Percentiles rank a stretch among this genome's conserved stretches.
phyloP scores from a whole-genome alignment of 2,329 filamentous ascomycete species.

The Cladosporium sp. region DNA sequence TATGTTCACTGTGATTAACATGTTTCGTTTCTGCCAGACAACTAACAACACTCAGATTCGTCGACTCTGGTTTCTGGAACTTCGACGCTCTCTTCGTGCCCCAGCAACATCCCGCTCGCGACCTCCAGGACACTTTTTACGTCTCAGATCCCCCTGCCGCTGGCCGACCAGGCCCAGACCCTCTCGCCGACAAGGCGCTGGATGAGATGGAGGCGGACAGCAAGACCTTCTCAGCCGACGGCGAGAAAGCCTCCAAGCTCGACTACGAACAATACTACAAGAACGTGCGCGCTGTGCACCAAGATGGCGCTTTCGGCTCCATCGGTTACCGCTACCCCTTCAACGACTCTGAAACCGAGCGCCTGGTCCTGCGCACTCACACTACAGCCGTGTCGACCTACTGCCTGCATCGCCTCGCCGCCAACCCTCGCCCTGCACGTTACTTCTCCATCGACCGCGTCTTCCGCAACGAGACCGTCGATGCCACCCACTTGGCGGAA shows the following conservation, averaged over 20 bases:
- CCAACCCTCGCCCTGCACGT: constrained; percentile 77
- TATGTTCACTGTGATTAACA: constrained; percentile 24
- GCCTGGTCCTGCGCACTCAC: constrained; percentile 89
- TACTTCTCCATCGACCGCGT: constrained; percentile 99
- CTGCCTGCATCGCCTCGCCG: constrained; percentile 85
- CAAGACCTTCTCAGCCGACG: constrained; percentile 51
- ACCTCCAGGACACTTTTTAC: constrained; percentile 98
- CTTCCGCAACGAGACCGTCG: constrained; percentile 96
- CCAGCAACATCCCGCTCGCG: constrained; percentile 94
- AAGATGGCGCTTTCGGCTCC: constrained; percentile 88
- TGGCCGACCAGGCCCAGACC: constrained; percentile 60
- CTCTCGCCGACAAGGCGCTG: constrained; percentile 43
- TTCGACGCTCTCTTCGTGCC: constrained; percentile 96
- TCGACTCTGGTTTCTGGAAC: constrained; percentile 99
- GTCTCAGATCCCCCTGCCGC: constrained; percentile 82
- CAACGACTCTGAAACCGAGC: constrained; percentile 79
- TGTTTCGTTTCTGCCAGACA: too few species aligned
- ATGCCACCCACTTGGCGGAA: constrained; percentile 93
- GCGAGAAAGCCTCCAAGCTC: constrained; percentile 28
- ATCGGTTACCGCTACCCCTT: constrained; percentile 96
- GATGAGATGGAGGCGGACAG: constrained; percentile 46
- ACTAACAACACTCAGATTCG: constrained; percentile 51
- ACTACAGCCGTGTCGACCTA: constrained; percentile 90
- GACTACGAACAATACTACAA: constrained; percentile 87
- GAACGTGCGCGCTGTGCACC: constrained; percentile 80